Evolutionary conservation across 208 protist species (phyloP).

Genomic region (Trypanosoma grayi): DNA sequence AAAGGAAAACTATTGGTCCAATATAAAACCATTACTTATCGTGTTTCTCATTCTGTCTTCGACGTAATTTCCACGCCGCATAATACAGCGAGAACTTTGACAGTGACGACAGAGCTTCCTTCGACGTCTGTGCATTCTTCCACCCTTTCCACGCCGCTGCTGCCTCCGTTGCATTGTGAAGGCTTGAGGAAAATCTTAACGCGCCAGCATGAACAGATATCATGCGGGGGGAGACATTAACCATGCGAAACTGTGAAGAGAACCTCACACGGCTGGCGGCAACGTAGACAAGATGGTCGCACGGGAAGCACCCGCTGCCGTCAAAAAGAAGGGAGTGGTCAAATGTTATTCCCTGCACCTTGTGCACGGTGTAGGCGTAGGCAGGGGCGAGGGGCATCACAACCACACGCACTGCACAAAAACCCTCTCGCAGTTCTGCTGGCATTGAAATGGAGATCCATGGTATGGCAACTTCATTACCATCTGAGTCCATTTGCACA

Average conservation of each 20-base stretch:
- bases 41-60: too few species aligned
- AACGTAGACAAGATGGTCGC: constrained; percentile 88
- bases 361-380: constrained; percentile 92
- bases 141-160: constrained; percentile 30
- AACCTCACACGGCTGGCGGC: constrained; percentile 73
- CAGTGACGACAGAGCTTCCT: background rate
- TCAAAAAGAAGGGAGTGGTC: constrained; percentile 74
- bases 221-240: constrained; percentile 69
- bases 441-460: constrained; percentile 48
- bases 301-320: constrained; percentile 64
- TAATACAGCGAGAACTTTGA: constrained; percentile 11
- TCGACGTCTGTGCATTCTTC: constrained; percentile 9
- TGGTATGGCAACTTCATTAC: constrained; percentile 68
- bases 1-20: too few species aligned
- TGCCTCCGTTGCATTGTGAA: constrained; percentile 29
- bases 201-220: constrained; percentile 70
- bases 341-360: constrained; percentile 85
- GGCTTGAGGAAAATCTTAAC: constrained; percentile 43
- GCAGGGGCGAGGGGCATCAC: constrained; percentile 78
- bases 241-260: constrained; percentile 70
- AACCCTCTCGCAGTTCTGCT: constrained; percentile 20
- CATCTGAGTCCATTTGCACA: constrained; percentile 69
- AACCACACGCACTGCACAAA: constrained; percentile 37
- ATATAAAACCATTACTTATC: too few species aligned
- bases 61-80: constrained; percentile 26